Percentiles rank a stretch among this genome's conserved stretches.
phyloP scores from a whole-genome alignment of 352 stramenopile species.

The Thalassiosira mediterranea region DNA sequence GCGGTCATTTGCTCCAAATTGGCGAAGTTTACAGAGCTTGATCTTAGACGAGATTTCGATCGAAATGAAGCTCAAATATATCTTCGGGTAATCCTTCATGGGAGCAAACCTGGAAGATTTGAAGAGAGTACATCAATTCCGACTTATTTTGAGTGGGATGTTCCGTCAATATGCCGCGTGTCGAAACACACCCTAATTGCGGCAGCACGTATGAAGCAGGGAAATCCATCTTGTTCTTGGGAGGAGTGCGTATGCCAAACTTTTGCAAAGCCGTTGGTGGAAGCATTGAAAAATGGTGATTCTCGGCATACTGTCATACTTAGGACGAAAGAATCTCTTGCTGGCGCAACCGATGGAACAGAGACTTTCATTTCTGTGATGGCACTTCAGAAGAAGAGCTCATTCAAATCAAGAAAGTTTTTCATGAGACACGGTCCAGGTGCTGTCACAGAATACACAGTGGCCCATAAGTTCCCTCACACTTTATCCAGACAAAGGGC shows the following conservation, averaged over 20 bases:
- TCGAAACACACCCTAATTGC: conserved; percentile 43
- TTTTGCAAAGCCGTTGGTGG: conserved; percentile 48
- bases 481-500: conserved; percentile 69
- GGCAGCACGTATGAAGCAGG: conserved; percentile 36
- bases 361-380: conserved; percentile 63
- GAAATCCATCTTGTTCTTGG: conserved; percentile 28
- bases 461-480: conserved; percentile 74
- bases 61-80: conserved; percentile 47
- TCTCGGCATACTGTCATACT: conserved; percentile 45
- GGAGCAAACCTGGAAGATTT: conserved; percentile 72
- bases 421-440: conserved; percentile 22
- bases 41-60: conserved; percentile 6
- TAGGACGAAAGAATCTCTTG: conserved; percentile 27
- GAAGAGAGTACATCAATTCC: conserved; percentile 81
- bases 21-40: conserved; percentile 23
- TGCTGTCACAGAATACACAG: conserved; percentile 62
- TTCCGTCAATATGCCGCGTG: conserved; percentile 75
- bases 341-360: conserved; percentile 25
- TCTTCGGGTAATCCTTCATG: conserved; percentile 65
- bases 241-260: conserved; percentile 54
- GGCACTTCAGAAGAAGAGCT: conserved; percentile 52
- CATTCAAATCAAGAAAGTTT: conserved; percentile 50
- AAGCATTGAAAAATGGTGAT: conserved; percentile 32
- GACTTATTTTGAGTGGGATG: conserved; percentile 79
- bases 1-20: conserved; percentile 44